Base-by-base conservation (phyloP, 805 yeast genomes). In the Candida ascalaphidarum region DNA sequence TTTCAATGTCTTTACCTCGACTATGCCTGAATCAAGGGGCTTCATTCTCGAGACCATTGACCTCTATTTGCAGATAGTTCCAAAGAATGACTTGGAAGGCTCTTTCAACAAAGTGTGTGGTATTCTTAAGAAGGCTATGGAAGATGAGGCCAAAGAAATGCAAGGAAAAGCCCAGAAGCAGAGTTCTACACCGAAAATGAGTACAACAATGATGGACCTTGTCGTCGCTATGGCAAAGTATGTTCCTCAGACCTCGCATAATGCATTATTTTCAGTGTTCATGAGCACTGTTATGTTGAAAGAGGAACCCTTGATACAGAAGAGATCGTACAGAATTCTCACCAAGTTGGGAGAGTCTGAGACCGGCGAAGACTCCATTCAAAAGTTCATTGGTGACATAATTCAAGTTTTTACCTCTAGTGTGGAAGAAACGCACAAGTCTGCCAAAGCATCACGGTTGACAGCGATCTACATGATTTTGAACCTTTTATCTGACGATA, bases 1-100 rank as follows among this genome's bases (percentile, higher is more conserved):
- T 28, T 84, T 89, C 65, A 92, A 92, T 45, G 94, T 92, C 11
- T 92, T 82, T 55, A 74, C 89, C n/a, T 88, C 86, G 41, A 86
- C 96, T 8, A 58, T 74, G 25, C 80, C 92, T 21, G 92, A 83
- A 30, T 71, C 85, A 11, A 75, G 97, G 53, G 82, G 84, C 9
- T 85, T 68, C 51, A 75, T 92, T 28, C 66, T 86, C 33, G 96
- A 89, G 36, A 77, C 96, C 7, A 83, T 89, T 43, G 88, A 85
- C 42, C 70, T 77, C 0, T 88, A 79, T 52, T 61, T 92, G 35
- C 73, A 76, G 35, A 76, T 89, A 21, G 71, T 86, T 7, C 63
- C 77, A 1, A 57, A 68, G 17, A 73, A 65, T 12, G 95, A 84
- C 39, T 59, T 92, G 37, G 72, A 70, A 32, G 65, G 61, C 28